Evolutionary conservation across 2,329 filamentous ascomycete genomes (phyloP).

Genomic region (Phialophora tarda): DNA sequence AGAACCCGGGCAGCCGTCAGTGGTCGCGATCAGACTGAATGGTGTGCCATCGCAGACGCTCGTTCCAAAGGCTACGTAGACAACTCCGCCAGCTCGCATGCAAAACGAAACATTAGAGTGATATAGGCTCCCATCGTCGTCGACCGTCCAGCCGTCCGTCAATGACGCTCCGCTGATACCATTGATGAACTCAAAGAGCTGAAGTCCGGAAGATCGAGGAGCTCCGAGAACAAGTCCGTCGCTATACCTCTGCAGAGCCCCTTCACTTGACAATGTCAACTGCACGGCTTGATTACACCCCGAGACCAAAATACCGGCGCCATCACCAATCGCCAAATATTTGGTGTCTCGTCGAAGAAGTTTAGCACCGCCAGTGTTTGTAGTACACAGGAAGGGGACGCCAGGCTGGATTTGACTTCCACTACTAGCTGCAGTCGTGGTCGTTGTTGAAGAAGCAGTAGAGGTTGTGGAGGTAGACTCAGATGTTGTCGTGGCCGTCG

Average conservation of each 20-base stretch:
- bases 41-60: background rate
- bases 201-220: background rate
- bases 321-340: conserved; percentile 2
- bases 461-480: background rate
- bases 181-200: conserved; percentile 1
- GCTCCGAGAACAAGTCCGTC: conserved; percentile 2
- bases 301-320: background rate
- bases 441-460: background rate
- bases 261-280: background rate
- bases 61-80: conserved; percentile 1
- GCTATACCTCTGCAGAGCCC: background rate
- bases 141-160: background rate
- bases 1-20: background rate
- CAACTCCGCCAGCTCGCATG: background rate
- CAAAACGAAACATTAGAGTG: background rate
- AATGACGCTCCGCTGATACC: background rate
- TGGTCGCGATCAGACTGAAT: background rate
- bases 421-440: conserved; percentile 3
- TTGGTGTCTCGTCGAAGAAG: background rate
- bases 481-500: background rate
- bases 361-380: background rate
- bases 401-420: conserved; percentile 6
- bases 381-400: background rate
- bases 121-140: background rate
- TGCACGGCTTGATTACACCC: background rate